These are phyloP conservation scores for Solanum lycopersicoides DNA, from an alignment of 257 asterid species.

Conservation along the genomic window DNA sequence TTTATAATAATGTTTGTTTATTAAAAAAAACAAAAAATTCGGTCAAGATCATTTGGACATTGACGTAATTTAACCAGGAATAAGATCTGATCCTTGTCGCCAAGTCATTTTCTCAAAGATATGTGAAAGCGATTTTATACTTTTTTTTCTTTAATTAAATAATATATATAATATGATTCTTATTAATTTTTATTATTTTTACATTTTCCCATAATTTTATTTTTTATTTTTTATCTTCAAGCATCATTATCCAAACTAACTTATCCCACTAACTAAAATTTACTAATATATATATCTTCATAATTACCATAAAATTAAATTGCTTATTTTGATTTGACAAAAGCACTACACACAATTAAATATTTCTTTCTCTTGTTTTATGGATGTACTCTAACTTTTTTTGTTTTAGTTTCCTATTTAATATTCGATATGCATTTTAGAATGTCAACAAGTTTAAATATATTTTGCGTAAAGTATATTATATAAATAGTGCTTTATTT, in stretches of 20 bases:
- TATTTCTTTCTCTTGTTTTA: neutral
- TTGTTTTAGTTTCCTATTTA: neutral
- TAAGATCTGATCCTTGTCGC: conserved; percentile 58
- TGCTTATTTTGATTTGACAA: neutral
- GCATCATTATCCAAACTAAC: neutral
- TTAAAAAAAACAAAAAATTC: neutral
- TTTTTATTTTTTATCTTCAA: neutral
- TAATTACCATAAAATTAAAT: neutral
- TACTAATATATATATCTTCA: neutral
- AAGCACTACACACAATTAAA: neutral
- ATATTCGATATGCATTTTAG: neutral
- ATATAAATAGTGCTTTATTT: neutral
- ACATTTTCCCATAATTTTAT: neutral
- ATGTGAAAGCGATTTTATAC: conserved; percentile 39
- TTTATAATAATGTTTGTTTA: neutral
- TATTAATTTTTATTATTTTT: neutral
- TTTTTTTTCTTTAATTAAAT: neutral
- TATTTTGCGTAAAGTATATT: neutral
- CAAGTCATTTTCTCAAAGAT: conserved; percentile 66
- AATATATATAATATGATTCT: neutral
- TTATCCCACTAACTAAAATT: neutral
- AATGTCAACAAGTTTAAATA: neutral
- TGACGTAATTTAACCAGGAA: conserved; percentile 18
- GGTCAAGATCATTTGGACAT: conserved; percentile 5
- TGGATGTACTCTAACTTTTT: neutral